Conservation (phyloP, 1,284 basidiomycete genomes). For the Phylloporus sp. region DNA sequence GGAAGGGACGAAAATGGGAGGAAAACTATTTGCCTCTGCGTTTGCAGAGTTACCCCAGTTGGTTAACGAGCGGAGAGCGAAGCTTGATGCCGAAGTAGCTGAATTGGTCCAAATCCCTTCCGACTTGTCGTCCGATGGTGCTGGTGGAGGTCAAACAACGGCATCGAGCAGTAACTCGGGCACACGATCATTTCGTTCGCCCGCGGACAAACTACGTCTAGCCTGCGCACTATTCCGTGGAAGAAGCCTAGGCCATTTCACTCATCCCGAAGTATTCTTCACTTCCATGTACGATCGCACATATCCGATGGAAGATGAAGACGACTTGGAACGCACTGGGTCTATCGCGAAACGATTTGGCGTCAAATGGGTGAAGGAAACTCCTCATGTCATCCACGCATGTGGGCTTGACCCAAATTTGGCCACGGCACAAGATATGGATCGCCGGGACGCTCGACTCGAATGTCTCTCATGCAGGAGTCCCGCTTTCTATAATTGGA, state of each 20-base stretch:
- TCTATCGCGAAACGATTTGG: background rate
- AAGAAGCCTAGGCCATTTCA: background rate
- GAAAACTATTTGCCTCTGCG: slow-evolving; percentile 12
- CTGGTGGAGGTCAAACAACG: background rate
- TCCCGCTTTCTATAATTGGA: background rate
- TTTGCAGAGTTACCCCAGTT: slow-evolving; percentile 24
- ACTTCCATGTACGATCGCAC: background rate
- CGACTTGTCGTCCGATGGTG: background rate
- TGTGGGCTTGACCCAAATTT: slow-evolving; percentile 20
- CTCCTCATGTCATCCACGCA: slow-evolving; percentile 6
- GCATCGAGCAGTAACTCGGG: background rate
- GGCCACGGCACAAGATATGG: slow-evolving; percentile 23
- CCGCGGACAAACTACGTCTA: background rate
- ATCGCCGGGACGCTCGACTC: slow-evolving; percentile 16
- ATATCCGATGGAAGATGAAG: background rate
- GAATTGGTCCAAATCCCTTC: slow-evolving; percentile 12
- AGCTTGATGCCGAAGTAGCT: slow-evolving; percentile 17
- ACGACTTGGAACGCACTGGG: background rate
- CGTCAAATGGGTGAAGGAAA: slow-evolving; percentile 8
- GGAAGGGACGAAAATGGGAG: background rate
- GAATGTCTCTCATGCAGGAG: background rate
- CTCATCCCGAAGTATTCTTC: background rate
- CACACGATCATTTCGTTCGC: background rate
- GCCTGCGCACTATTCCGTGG: background rate
- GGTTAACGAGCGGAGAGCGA: slow-evolving; percentile 13